Evolutionary conservation across 306 rosid species (phyloP).

Genomic region (Vigna unguiculata): DNA sequence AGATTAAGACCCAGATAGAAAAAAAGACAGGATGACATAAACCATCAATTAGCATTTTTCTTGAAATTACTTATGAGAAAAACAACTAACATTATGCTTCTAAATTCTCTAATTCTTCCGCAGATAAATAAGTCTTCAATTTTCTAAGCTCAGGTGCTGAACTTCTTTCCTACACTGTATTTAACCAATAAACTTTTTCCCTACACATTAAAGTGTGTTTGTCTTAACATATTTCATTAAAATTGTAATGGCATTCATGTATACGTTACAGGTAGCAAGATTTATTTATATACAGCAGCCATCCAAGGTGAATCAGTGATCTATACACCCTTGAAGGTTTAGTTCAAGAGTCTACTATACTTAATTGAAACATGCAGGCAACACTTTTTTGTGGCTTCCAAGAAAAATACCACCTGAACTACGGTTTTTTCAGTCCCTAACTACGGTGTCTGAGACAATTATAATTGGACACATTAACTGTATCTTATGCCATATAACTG

Average conservation of each 20-base stretch:
- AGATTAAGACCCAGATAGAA: not conserved
- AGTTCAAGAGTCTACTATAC: constrained; percentile 3
- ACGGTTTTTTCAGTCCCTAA: constrained; percentile 16
- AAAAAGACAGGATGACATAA: not conserved
- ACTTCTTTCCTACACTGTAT: constrained; percentile 8
- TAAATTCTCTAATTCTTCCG: constrained; percentile 1
- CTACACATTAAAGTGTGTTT: not conserved
- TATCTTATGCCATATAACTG: not conserved
- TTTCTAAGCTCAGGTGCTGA: not conserved
- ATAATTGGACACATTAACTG: constrained; percentile 17
- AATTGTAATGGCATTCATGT: constrained; percentile 2
- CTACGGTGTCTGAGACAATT: constrained; percentile 8
- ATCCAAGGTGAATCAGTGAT: not conserved
- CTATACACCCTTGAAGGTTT: constrained; percentile 5
- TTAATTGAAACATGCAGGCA: not conserved
- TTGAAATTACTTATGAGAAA: not conserved
- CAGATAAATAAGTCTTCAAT: constrained; percentile 6
- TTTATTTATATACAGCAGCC: not conserved
- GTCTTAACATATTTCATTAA: not conserved
- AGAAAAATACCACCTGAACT: constrained; percentile 4
- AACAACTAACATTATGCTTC: constrained; percentile 10
- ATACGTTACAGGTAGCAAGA: constrained; percentile 1
- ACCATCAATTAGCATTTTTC: not conserved
- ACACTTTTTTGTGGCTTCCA: not conserved
- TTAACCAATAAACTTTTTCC: not conserved